A percentile compares a stretch with the other conserved stretches of the same genome.
phyloP scores from a whole-genome alignment of 176 grass and related monocot species.

The Stipa capillata region DNA sequence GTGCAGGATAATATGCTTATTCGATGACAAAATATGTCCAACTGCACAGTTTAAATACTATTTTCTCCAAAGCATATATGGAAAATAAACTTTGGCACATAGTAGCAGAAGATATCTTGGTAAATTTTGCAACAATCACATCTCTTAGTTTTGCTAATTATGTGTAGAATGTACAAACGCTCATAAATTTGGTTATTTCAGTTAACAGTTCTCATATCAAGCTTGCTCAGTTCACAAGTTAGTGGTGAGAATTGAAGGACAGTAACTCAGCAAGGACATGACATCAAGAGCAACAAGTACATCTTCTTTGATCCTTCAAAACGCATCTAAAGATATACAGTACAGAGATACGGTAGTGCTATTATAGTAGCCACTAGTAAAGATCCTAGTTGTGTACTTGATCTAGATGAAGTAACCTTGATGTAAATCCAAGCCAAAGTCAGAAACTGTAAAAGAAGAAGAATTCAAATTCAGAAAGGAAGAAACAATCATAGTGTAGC shows the following conservation, averaged over 20 bases:
- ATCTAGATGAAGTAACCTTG: background rate
- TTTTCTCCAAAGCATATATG: background rate
- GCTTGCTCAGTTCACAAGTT: background rate
- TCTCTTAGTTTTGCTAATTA: background rate
- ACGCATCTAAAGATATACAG: background rate
- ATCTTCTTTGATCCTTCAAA: background rate
- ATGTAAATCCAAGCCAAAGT: background rate
- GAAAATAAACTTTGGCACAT: background rate
- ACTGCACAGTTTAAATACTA: background rate
- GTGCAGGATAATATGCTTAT: background rate
- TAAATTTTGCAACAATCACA: conserved; percentile 4
- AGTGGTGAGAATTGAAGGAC: background rate
- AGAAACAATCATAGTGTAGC: conserved; percentile 10
- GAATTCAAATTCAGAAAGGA: conserved; percentile 21
- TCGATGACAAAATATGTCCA: background rate
- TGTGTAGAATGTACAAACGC: background rate
- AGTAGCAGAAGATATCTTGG: background rate
- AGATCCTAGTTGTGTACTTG: no score
- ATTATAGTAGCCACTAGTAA: background rate
- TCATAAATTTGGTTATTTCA: conserved; percentile 2
- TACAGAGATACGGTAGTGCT: background rate
- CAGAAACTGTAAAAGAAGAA: background rate
- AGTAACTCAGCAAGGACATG: background rate
- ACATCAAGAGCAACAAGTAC: conserved; percentile 22
- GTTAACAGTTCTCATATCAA: background rate